These are phyloP conservation scores for Apiospora koreana DNA, from an alignment of 2,329 filamentous ascomycete genomes.

Conservation along the genomic window DNA sequence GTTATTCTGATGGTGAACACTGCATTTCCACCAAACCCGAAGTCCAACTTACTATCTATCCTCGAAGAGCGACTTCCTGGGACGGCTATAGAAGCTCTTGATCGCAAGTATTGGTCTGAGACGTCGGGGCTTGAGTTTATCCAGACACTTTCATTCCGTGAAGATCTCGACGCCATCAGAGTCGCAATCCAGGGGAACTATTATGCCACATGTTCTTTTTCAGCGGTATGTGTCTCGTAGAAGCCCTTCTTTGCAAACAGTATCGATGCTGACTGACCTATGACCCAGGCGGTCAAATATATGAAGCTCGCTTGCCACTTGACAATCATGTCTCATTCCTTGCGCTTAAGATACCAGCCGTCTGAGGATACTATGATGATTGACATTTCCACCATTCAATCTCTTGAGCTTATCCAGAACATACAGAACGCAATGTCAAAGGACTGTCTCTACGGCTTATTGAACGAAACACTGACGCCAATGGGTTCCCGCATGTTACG, in stretches of 20 bases:
- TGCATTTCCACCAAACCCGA: slow-evolving; percentile 62
- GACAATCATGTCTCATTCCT: slow-evolving; percentile 74
- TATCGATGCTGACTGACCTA: not conserved
- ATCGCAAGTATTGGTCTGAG: slow-evolving; percentile 85
- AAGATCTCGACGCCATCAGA: slow-evolving; percentile 80
- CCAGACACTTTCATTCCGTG: slow-evolving; percentile 73
- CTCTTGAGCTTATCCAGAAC: slow-evolving; percentile 90
- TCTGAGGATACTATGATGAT: slow-evolving; percentile 96
- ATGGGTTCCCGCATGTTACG: slow-evolving; percentile 86
- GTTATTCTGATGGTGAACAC: slow-evolving; percentile 78
- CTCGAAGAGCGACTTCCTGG: slow-evolving; percentile 71
- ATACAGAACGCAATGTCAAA: slow-evolving; percentile 75
- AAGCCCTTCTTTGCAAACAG: slow-evolving; percentile 12
- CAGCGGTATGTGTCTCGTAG: slow-evolving; percentile 63
- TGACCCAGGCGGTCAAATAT: slow-evolving; percentile 73
- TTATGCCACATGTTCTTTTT: slow-evolving; percentile 81
- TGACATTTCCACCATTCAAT: slow-evolving; percentile 82
- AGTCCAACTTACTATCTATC: slow-evolving; percentile 73
- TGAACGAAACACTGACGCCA: slow-evolving; percentile 83
- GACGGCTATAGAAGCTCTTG: slow-evolving; percentile 62
- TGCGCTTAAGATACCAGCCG: slow-evolving; percentile 83
- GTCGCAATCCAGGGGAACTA: slow-evolving; percentile 80
- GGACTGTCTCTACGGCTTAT: slow-evolving; percentile 78
- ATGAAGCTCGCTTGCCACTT: slow-evolving; percentile 70
- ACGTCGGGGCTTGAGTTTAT: slow-evolving; percentile 75